Percentiles rank a stretch among this genome's conserved stretches.
Evolutionary conservation across 2,329 filamentous ascomycete genomes (phyloP).

Genomic region (Lachnellula occidentalis): DNA sequence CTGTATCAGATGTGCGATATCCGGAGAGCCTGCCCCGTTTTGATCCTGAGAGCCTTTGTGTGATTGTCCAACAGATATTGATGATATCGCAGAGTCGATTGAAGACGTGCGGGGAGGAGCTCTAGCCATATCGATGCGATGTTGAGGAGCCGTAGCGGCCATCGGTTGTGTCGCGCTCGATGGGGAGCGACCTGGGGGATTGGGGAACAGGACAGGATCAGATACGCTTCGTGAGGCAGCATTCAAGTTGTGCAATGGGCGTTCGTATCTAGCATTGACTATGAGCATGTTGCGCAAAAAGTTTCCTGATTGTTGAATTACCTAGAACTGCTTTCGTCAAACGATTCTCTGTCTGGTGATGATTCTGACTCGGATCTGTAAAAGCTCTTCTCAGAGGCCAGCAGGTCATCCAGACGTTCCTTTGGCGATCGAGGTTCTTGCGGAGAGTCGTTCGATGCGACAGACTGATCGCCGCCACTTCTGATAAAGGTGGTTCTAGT

Average conservation of each 20-base stretch:
- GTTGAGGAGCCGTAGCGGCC: slow-evolving; percentile 25
- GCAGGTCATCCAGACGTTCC: slow-evolving; percentile 31
- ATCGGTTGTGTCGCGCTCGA: slow-evolving; percentile 21
- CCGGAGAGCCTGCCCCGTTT: slow-evolving; percentile 49
- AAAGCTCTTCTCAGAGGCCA: slow-evolving; percentile 31
- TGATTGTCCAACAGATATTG: slow-evolving; percentile 57
- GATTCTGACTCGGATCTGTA: slow-evolving; percentile 25
- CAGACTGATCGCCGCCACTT: slow-evolving; percentile 18
- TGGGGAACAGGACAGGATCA: slow-evolving; percentile 26
- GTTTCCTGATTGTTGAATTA: slow-evolving; percentile 6
- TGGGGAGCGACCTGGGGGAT: slow-evolving; percentile 19
- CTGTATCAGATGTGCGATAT: slow-evolving; percentile 73
- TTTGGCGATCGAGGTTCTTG: slow-evolving; percentile 29
- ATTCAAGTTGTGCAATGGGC: slow-evolving; percentile 26
- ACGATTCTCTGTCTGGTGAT: slow-evolving; percentile 14
- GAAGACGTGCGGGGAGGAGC: slow-evolving; percentile 68
- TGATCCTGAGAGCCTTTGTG: slow-evolving; percentile 54
- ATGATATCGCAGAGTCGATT: slow-evolving; percentile 88
- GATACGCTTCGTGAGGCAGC: slow-evolving; percentile 30
- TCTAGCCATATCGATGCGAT: slow-evolving; percentile 27
- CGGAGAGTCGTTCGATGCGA: slow-evolving; percentile 14
- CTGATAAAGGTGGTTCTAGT: slow-evolving; percentile 27
- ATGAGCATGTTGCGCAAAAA: slow-evolving; percentile 1
- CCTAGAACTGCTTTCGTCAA: slow-evolving; percentile 18
- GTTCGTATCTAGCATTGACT: slow-evolving; percentile 15